phyloP scores from a whole-genome alignment of 768 basidiomycete species.

The Strobilomyces echinocephalus region DNA sequence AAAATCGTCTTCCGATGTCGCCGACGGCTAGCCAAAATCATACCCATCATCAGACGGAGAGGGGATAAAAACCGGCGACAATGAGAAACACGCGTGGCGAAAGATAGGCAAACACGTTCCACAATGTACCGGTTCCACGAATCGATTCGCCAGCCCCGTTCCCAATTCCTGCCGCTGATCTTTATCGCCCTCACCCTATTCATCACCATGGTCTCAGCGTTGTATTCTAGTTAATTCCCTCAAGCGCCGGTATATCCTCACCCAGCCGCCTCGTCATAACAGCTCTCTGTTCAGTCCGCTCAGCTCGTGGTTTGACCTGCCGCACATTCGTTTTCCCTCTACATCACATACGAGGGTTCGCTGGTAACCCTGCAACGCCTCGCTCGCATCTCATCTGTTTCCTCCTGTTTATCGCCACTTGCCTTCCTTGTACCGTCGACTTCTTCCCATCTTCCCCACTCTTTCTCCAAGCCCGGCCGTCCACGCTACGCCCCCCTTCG shows the following conservation, averaged over 20 bases:
- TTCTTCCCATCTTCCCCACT: slow-evolving; percentile 40
- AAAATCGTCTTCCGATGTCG: too few relatives aligned
- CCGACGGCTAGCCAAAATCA: too few relatives aligned
- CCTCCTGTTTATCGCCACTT: slow-evolving; percentile 32
- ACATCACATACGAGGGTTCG: slow-evolving; percentile 64
- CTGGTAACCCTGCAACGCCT: slow-evolving; percentile 74
- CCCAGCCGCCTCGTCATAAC: slow-evolving; percentile 1
- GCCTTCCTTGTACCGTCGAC: slow-evolving; percentile 55
- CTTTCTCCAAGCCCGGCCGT: slow-evolving; percentile 35
- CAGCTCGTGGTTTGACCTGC: slow-evolving; percentile 35
- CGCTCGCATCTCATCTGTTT: slow-evolving; percentile 36
- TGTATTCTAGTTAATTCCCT: slow-evolving; percentile 33
- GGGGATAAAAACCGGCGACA: too few relatives aligned
- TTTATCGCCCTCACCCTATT: slow-evolving; percentile 14
- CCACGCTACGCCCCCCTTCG: slow-evolving; percentile 26
- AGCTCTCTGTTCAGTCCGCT: slow-evolving; percentile 6
- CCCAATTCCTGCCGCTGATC: slow-evolving; percentile 14
- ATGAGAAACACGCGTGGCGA: too few relatives aligned
- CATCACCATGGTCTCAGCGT: slow-evolving; percentile 31
- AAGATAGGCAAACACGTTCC: slow-evolving; percentile 23
- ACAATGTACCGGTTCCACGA: slow-evolving; percentile 38
- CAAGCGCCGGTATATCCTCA: slow-evolving; percentile 11
- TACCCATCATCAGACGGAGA: too few relatives aligned
- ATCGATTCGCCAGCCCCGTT: slow-evolving; percentile 24
- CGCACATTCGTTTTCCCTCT: slow-evolving; percentile 53